Base-by-base conservation (phyloP, 1,139 yeast species). In the Suhomyces panamericanus region DNA sequence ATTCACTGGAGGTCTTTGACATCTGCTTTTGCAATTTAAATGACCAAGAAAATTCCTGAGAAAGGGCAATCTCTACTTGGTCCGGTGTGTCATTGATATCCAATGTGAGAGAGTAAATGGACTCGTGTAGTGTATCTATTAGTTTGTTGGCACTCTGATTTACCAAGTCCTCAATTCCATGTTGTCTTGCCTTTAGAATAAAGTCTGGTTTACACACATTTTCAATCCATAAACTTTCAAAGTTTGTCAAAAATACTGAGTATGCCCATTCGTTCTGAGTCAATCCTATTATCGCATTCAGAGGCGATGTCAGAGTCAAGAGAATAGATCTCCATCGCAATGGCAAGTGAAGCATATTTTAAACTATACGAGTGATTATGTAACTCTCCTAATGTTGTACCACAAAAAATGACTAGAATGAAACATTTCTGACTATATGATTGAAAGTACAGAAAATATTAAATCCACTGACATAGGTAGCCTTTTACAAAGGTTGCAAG, bases 141-240 rank as follows among this genome's bases (percentile, higher is more conserved):
- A 44, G 26, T 9, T 41, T 37, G 12, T 11, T 14, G 4, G 27
- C 14, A 3, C 29, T 28, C n/a, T 33, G 12, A 5, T 37, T 24
- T 14, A 38, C 43, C 31, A 60, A 50, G 35, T 61, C 68, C 34
- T 64, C 66, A 17, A 67, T 50, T 3, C 73, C 72, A 33, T 52
- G 48, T 6, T 39, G 30, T 7, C 41, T 38, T 2, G 73, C 68
- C 32, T 51, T 52, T 9, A 40, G 28, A 5, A 53, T 40, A 10
- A 68, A 44, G 16, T 53, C 49, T 4, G 45, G 44, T 14, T 41
- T 47, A n/a, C 47, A 39, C 12, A 62, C 51, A 22, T 38, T 44
- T 44, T 68, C 69, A 5, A 49, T 34, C 72, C 73, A 70, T 14
- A 67, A 66, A 20, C 49, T 42, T 11, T 37, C 47, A 47, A 67